Evolutionary conservation across 2,329 filamentous ascomycete species (phyloP), one percentile per base, ranked within the genome.

Genomic region (Diaporthe australafricana): DNA sequence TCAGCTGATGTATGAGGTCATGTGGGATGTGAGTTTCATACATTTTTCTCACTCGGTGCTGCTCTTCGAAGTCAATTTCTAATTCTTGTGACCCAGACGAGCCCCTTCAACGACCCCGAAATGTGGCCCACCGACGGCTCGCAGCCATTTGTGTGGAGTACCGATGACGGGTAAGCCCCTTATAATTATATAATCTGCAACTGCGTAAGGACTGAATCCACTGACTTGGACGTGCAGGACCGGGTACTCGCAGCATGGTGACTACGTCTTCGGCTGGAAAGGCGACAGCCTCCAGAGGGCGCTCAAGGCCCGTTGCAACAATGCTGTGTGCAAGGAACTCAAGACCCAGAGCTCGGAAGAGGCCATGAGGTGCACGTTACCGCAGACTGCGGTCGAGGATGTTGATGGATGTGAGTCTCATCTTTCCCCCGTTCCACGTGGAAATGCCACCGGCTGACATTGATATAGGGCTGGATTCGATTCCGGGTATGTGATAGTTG

Each of bases 191-290:
- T 11, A 8, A 35, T 6, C 63, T 75, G 74, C 1, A 70, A 76
- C 9, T 79, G 75, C 32, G n/a, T 3, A 17, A 30, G 7, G 22
- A 20, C 72, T 79, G 75, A 73, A 75, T 76, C 4, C 55, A 78
- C 57, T 63, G 42, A 63, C 22, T 22, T 17, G 2, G 5, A 38
- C 12, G 14, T n/a, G 79, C 56, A 74, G 76, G 69, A 79, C 77
- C 38, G 81, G 80, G 11, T 82, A 78, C 68, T 81, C 81, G 9
- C 81, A 80, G 12, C 81, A 83, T 71, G 81, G 80, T 20, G 82
- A 83, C 70, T 83, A 83, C 75, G 77, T 83, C 30, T 83, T 83
- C 73, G 81, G 81, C 16, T 83, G 81, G 78, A 77, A 80, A 62
- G 79, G 73, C n/a, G 79, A 80, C 67, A 65, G 76, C 2, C 77